These are phyloP conservation scores for Amylocystis lapponica DNA, from an alignment of 768 basidiomycete species.

Conservation along the genomic window DNA sequence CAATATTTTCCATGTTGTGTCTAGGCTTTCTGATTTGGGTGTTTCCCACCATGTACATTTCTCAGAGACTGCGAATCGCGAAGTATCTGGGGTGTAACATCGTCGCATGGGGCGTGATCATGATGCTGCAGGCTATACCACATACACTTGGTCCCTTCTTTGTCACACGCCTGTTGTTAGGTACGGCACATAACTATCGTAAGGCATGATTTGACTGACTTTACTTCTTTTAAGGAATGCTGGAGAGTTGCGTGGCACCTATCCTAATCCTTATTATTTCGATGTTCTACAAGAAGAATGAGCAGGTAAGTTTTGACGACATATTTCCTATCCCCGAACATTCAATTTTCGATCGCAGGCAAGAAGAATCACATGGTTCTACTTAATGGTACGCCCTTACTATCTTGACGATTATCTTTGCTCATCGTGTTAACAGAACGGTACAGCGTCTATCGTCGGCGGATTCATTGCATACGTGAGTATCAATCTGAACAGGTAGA, in stretches of 20 bases:
- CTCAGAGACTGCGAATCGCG: constrained; percentile 51
- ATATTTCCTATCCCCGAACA: neutral
- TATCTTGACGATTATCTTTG: neutral
- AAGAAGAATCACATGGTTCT: constrained; percentile 60
- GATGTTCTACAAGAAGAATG: constrained; percentile 67
- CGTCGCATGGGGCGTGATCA: constrained; percentile 50
- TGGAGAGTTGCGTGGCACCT: constrained; percentile 61
- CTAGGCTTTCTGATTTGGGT: constrained; percentile 56
- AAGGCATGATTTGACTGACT: neutral
- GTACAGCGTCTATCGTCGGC: constrained; percentile 38
- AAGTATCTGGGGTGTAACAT: constrained; percentile 63
- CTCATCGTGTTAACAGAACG: constrained; percentile 7
- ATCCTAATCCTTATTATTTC: constrained; percentile 57
- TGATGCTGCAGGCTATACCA: constrained; percentile 57
- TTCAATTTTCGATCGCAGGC: constrained; percentile 29
- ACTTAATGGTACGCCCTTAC: constrained; percentile 47
- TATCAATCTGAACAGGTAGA: too few relatives aligned
- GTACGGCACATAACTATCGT: constrained; percentile 22
- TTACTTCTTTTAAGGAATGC: constrained; percentile 45
- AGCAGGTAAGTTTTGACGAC: constrained; percentile 35
- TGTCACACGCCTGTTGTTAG: constrained; percentile 53
- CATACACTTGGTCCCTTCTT: constrained; percentile 59
- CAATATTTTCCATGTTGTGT: neutral
- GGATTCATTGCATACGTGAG: constrained; percentile 53
- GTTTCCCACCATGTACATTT: constrained; percentile 61